These are phyloP conservation scores for Cutaneotrichosporon mucoides DNA, from an alignment of 1,284 basidiomycete species.

Conservation along the genomic window DNA sequence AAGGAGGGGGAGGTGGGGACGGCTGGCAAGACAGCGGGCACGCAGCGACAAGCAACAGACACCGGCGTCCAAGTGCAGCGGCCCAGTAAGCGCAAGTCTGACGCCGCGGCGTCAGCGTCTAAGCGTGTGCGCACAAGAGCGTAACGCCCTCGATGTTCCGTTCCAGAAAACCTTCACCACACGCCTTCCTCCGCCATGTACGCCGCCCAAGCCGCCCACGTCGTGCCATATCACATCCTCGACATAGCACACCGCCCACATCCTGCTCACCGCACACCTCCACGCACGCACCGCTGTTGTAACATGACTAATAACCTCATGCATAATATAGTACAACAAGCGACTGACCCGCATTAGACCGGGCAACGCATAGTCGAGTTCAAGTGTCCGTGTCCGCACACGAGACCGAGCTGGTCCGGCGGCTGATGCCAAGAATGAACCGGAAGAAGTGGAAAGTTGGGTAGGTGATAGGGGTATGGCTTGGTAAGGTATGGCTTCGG, in stretches of 20 bases:
- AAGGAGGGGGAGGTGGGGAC: neutral
- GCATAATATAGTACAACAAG: slow-evolving; percentile 10
- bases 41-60: neutral
- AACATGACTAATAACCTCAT: slow-evolving; percentile 4
- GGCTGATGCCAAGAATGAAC: neutral
- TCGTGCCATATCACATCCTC: too few species aligned
- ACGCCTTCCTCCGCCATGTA: neutral
- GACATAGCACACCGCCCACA: neutral
- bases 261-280: neutral
- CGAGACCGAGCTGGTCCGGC: neutral
- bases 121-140: slow-evolving; percentile 1
- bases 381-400: neutral
- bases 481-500: too few species aligned
- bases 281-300: neutral
- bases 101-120: neutral
- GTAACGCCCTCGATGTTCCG: neutral
- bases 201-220: too few species aligned
- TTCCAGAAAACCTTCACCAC: neutral
- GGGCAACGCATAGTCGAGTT: neutral
- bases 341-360: neutral
- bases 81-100: slow-evolving; percentile 12
- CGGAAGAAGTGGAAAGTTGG: neutral
- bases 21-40: neutral
- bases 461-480: neutral
- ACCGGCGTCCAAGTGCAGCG: neutral